These are phyloP conservation scores for Scheffersomyces insectosa DNA, from an alignment of 1,139 yeast species.

Conservation along the genomic window DNA sequence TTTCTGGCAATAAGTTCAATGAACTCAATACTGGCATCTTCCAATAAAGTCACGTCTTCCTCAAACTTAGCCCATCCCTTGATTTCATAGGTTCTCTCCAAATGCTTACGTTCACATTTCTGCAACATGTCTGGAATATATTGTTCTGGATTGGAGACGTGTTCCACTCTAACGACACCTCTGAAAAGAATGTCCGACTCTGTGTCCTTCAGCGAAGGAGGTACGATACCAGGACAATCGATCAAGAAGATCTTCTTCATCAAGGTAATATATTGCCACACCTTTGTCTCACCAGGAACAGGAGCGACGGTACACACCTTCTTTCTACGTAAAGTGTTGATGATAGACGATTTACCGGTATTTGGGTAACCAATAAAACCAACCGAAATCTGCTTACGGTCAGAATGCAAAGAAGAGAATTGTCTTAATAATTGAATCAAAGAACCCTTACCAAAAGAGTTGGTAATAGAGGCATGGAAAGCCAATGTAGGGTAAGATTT, in stretches of 20 bases:
- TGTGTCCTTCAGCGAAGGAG: conserved; percentile 86
- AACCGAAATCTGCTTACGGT: conserved; percentile 93
- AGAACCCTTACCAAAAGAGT: conserved; percentile 97
- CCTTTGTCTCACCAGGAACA: conserved; percentile 98
- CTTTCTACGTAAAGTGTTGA: conserved; percentile 88
- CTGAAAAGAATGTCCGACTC: conserved; percentile 93
- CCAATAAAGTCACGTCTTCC: conserved; percentile 39
- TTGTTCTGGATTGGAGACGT: conserved; percentile 93
- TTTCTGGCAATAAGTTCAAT: conserved; percentile 89
- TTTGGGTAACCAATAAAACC: conserved; percentile 98
- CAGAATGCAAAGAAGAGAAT: conserved; percentile 86
- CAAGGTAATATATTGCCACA: conserved; percentile 97
- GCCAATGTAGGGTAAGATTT: conserved; percentile 94
- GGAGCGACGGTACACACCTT: conserved; percentile 98
- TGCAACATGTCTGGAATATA: conserved; percentile 84
- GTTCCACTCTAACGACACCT: conserved; percentile 98
- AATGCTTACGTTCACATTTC: conserved; percentile 86
- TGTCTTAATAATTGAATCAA: conserved; percentile 90
- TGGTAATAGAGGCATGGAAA: conserved; percentile 96
- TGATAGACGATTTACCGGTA: conserved; percentile 94
- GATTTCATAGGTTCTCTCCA: conserved; percentile 93
- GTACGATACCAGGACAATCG: conserved; percentile 99
- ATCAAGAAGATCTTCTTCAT: conserved; percentile 94
- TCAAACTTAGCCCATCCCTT: conserved; percentile 77
- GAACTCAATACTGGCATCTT: conserved; percentile 71